These are phyloP conservation scores for Aspergillus cristatus DNA, from an alignment of 495 filamentous ascomycete species.

Conservation along the genomic window DNA sequence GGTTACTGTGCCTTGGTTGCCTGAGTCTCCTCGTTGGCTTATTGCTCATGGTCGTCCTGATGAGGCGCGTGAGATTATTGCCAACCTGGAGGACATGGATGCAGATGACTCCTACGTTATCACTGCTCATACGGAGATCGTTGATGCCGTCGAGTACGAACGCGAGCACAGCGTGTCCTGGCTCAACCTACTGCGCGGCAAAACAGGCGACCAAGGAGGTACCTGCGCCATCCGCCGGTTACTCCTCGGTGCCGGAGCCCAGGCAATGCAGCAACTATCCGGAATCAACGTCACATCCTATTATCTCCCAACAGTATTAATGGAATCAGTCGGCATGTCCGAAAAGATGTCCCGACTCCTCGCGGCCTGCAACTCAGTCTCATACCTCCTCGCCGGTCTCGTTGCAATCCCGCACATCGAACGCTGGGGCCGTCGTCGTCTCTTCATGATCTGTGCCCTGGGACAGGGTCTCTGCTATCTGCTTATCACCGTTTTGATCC, in stretches of 20 bases:
- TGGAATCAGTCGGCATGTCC: conserved; percentile 2
- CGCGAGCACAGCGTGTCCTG: background rate
- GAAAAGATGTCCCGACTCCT: conserved; percentile 18
- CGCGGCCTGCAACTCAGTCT: conserved; percentile 22
- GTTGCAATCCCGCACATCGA: conserved; percentile 38
- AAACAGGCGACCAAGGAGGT: conserved; percentile 4
- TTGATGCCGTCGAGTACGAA: conserved; percentile 21
- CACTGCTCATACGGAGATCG: conserved; percentile 55
- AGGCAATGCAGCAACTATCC: conserved; percentile 37
- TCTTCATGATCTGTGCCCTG: conserved; percentile 28
- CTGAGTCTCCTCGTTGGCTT: conserved; percentile 67
- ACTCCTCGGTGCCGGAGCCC: conserved; percentile 33
- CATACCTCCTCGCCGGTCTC: conserved; percentile 26
- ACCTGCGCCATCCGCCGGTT: conserved; percentile 30
- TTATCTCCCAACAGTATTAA: conserved; percentile 20
- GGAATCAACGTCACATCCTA: conserved; percentile 20
- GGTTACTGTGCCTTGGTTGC: conserved; percentile 47
- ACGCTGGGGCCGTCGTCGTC: conserved; percentile 21
- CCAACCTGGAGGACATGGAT: conserved; percentile 32
- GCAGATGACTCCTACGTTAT: conserved; percentile 45
- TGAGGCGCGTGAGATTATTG: conserved; percentile 54
- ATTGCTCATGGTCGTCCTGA: conserved; percentile 54
- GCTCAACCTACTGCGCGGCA: background rate
- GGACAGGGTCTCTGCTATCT: conserved; percentile 38
- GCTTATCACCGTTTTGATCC: conserved; percentile 35